Evolutionary conservation across 2,329 filamentous ascomycete species (phyloP), one percentile per base, ranked within the genome.

Genomic region (Camillea tinctor): DNA sequence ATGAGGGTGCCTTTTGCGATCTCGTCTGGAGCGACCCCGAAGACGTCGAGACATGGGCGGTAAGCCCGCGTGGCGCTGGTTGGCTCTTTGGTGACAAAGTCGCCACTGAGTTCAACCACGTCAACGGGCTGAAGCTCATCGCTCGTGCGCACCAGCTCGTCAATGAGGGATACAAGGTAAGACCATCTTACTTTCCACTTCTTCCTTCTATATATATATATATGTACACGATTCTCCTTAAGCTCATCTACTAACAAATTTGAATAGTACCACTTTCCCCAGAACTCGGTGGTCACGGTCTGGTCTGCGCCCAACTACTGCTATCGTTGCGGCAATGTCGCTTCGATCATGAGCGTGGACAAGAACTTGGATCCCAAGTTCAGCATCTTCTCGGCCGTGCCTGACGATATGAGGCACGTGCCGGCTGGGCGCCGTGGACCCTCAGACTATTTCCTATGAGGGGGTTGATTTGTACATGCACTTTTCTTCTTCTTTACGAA

Each of bases 51-150:
- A 96, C 97, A 65, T 99, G 97, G 84, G 94, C 92, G 17, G 86
- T 99, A 60, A 97, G 92, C 60, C 95, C 95, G 7, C 85, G 95
- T 69, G 95, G 95, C 40, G 95, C 95, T n/a, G 95, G 95, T 0
- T 99, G 97, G 81, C 92, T 96, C 0, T 99, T 99, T 75, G 95
- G 95, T 36, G 93, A 95, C 59, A 96, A 98, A 79, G 95, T 99
- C 20, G 95, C 97, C 51, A 95, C 90, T 67, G 97, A 99, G 75
- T 99, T 99, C 76, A 88, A 99, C 64, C 92, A 97, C 71, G 93
- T 99, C 70, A 99, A 99, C 75, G 92, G 89, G 62, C 91, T 99
- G 81, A 95, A 90, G 64, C 91, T 98, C 71, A 99, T 99, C 71
- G 85, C 97, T 24, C 90, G 95, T 54, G 95, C 95, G n/a, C 95